These are phyloP conservation scores for Biscogniauxia mediterranea DNA, from an alignment of 2,329 filamentous ascomycete genomes.

Conservation along the genomic window DNA sequence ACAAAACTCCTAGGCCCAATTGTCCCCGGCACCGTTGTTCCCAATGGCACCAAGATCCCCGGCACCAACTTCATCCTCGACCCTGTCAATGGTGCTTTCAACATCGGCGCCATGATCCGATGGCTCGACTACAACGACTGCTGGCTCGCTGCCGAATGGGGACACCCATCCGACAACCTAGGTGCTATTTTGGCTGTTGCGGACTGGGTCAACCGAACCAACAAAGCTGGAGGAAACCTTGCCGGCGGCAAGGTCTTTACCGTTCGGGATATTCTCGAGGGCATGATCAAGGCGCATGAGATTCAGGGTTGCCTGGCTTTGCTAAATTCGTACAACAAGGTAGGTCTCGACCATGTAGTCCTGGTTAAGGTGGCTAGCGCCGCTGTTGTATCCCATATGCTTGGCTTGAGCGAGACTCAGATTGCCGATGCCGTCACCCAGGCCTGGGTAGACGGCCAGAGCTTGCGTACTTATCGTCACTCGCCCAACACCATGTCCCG, in stretches of 20 bases:
- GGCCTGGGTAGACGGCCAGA: conserved; percentile 96
- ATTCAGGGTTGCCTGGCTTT: conserved; percentile 96
- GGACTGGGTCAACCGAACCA: conserved; percentile 95
- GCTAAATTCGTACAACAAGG: conserved; percentile 98
- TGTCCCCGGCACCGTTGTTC: conserved; percentile 85
- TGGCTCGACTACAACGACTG: conserved; percentile 99
- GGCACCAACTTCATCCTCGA: conserved; percentile 94
- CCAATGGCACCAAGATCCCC: conserved; percentile 86
- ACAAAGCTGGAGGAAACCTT: conserved; percentile 72
- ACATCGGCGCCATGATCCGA: conserved; percentile 97
- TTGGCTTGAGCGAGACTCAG: conserved; percentile 84
- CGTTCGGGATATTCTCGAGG: conserved; percentile 87
- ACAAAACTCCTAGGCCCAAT: conserved; percentile 89
- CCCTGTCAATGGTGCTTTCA: conserved; percentile 94
- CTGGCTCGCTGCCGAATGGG: conserved; percentile 99
- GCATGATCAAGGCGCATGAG: conserved; percentile 98
- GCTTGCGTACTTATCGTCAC: conserved; percentile 94
- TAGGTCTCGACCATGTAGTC: conserved; percentile 95
- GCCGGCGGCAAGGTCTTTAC: conserved; percentile 87
- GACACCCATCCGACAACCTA: conserved; percentile 96
- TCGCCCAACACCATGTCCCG: conserved; percentile 99
- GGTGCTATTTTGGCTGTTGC: conserved; percentile 95
- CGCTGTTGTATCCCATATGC: conserved; percentile 92
- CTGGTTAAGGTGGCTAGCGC: conserved; percentile 96
- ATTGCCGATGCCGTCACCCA: conserved; percentile 95